These are phyloP conservation scores for Cryptosporidium viatorum DNA, from an alignment of 169 alveolate genomes.

Conservation along the genomic window DNA sequence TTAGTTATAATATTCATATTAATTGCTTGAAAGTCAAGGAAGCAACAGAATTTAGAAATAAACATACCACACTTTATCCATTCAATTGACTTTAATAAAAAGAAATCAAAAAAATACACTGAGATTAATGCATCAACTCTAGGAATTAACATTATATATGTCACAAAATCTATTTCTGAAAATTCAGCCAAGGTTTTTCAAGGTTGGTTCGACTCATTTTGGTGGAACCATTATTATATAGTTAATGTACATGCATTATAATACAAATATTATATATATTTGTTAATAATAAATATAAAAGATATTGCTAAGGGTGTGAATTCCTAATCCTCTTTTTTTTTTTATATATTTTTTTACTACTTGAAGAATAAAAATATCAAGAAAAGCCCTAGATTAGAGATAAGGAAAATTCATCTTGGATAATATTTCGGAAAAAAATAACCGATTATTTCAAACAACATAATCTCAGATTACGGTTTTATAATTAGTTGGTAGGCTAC, in stretches of 20 bases:
- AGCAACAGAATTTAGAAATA: not conserved
- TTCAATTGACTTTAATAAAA: not conserved
- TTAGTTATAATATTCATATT: not conserved
- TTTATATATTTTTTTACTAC: too few relatives aligned
- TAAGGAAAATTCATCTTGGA: not conserved
- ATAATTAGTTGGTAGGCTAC: too few relatives aligned
- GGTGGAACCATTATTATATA: not conserved
- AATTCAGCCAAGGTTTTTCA: not conserved
- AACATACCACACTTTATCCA: not conserved
- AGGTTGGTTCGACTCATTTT: not conserved
- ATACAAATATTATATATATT: not conserved
- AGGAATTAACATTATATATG: not conserved
- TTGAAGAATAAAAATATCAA: too few relatives aligned
- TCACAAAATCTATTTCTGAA: not conserved
- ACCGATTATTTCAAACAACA: not conserved
- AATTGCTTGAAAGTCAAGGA: not conserved
- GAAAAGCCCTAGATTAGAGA: not conserved
- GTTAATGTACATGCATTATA: not conserved
- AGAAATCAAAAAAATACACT: not conserved
- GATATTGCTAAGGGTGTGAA: not conserved
- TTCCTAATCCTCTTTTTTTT: not conserved
- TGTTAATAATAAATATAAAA: not conserved
- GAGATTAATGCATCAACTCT: not conserved
- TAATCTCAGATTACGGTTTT: too few relatives aligned
- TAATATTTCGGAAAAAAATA: too few relatives aligned